Conservation (phyloP, 2,329 filamentous ascomycete genomes). For the Calonectria hawksworthii region DNA sequence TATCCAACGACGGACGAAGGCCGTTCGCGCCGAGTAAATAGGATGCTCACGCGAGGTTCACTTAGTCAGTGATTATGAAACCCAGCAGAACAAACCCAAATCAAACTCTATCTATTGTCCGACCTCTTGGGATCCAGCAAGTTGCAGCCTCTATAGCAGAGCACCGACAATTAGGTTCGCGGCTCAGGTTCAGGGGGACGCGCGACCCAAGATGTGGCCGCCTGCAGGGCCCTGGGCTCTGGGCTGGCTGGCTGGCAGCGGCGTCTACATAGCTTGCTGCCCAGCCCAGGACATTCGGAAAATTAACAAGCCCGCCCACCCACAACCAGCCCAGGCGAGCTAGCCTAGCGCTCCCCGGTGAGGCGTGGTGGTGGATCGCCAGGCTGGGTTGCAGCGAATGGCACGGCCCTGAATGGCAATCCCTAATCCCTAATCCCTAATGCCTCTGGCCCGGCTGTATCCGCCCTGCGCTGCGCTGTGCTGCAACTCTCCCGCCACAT, state of each 20-base stretch:
- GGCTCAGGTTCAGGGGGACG: constrained; percentile 3
- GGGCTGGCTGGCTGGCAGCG: too few relatives aligned
- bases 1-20: background rate
- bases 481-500: constrained; percentile 8
- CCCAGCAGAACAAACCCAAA: background rate
- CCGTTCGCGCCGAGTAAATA: background rate
- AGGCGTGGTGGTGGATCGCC: background rate
- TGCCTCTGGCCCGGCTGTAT: background rate
- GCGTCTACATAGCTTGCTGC: background rate
- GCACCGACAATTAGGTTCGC: background rate
- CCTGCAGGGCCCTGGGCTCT: background rate
- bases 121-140: background rate
- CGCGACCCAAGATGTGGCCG: background rate
- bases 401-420: background rate
- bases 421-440: background rate
- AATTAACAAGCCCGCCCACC: constrained; percentile 8
- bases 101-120: constrained; percentile 13
- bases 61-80: background rate
- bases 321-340: constrained; percentile 1
- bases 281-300: background rate
- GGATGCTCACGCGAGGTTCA: background rate
- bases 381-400: background rate
- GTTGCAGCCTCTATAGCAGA: background rate
- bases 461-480: background rate
- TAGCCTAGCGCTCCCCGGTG: background rate